Percentiles rank a stretch among this genome's conserved stretches.
These are phyloP conservation scores for Nannochloris sp. DNA, from an alignment of 139 green algal genomes.

Conservation along the genomic window DNA sequence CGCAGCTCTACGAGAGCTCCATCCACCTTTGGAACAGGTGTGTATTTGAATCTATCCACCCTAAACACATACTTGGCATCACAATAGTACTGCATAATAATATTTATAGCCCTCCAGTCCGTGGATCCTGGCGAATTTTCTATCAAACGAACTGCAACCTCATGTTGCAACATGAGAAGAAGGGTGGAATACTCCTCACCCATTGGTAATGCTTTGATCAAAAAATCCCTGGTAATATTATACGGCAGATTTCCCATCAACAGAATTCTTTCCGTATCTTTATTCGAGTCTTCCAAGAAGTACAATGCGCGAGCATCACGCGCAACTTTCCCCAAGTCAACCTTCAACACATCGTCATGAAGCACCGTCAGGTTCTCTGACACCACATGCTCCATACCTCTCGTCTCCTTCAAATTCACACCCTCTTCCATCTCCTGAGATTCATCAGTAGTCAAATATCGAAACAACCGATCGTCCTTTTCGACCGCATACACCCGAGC, in stretches of 20 bases:
- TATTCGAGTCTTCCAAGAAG: slow-evolving; percentile 6
- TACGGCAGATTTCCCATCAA: slow-evolving; percentile 94
- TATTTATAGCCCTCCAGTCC: slow-evolving; percentile 76
- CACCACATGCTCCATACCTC: not conserved
- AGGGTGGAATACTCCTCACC: slow-evolving; percentile 54
- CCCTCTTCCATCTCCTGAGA: slow-evolving; percentile 30
- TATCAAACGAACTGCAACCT: slow-evolving; percentile 59
- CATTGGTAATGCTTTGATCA: slow-evolving; percentile 67
- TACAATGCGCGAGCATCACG: slow-evolving; percentile 13
- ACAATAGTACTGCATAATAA: slow-evolving; percentile 67
- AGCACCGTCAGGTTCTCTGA: not conserved
- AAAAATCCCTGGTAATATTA: slow-evolving; percentile 92
- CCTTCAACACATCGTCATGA: too few relatives aligned
- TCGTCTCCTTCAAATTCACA: not conserved
- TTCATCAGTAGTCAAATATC: slow-evolving; percentile 23
- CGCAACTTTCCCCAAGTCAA: slow-evolving; percentile 16
- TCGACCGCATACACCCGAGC: slow-evolving; percentile 76
- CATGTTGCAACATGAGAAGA: slow-evolving; percentile 42
- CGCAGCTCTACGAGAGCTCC: slow-evolving; percentile 69
- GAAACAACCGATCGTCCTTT: slow-evolving; percentile 74
- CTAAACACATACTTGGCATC: slow-evolving; percentile 57
- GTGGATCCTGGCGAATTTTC: slow-evolving; percentile 22
- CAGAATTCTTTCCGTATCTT: slow-evolving; percentile 34
- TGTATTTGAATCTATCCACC: slow-evolving; percentile 59
- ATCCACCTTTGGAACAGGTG: slow-evolving; percentile 70